These are phyloP conservation scores for Platanthera guangdongensis DNA, from an alignment of 106 monocot species.

Conservation along the genomic window DNA sequence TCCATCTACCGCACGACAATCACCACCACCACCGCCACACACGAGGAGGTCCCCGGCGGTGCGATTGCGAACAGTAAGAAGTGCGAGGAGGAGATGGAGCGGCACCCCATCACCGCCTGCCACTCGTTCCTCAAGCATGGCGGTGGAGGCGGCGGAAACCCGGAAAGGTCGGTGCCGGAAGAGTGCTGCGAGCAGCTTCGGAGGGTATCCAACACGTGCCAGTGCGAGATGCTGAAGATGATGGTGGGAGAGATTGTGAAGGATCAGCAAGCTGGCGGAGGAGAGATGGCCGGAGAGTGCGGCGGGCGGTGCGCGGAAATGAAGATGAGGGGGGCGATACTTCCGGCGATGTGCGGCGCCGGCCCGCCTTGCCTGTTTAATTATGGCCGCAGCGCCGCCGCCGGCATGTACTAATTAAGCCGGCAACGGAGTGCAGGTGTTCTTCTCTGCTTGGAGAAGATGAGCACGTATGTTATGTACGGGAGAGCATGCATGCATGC, in stretches of 20 bases:
- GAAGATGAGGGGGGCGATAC: slow-evolving; percentile 2
- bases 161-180: neutral
- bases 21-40: too few relatives aligned
- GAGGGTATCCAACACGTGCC: neutral
- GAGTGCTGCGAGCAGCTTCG: slow-evolving; percentile 15
- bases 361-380: neutral
- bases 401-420: neutral
- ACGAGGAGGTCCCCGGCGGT: neutral
- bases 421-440: neutral
- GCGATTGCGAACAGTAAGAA: neutral
- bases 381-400: neutral
- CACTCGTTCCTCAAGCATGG: slow-evolving; percentile 5
- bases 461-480: too few relatives aligned
- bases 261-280: neutral
- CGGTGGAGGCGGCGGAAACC: neutral
- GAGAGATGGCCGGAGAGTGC: neutral
- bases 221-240: neutral
- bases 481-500: too few relatives aligned
- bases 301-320: neutral
- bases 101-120: neutral
- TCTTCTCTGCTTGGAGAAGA: too few relatives aligned
- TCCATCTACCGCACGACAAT: too few relatives aligned
- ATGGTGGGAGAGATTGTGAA: neutral
- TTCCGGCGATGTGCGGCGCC: slow-evolving; percentile 5
- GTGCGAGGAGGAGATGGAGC: slow-evolving; percentile 2